Evolutionary conservation across 352 stramenopile species (phyloP).

Genomic region (Phytophthora sojae): DNA sequence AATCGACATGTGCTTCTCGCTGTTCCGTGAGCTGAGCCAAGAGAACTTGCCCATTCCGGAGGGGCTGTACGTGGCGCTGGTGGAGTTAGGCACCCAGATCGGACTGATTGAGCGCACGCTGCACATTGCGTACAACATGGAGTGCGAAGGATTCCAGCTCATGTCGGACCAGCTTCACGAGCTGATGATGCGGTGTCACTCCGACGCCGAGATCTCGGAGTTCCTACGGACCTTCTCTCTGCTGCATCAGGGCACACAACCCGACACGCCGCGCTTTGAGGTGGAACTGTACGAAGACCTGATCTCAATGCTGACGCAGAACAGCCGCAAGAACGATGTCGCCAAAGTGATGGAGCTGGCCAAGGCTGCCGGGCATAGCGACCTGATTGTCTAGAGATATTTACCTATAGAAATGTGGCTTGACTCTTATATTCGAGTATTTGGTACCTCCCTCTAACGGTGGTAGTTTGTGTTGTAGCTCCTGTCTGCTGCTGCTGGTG

Average conservation of each 20-base stretch:
- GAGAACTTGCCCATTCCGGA: conserved; percentile 54
- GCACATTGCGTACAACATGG: conserved; percentile 85
- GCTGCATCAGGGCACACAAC: conserved; percentile 60
- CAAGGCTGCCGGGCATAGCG: conserved; percentile 29
- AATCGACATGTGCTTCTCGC: conserved; percentile 78
- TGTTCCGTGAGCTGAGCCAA: conserved; percentile 62
- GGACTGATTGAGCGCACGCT: conserved; percentile 76
- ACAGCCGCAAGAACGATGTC: conserved; percentile 55
- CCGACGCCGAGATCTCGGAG: conserved; percentile 56
- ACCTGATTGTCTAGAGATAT: conserved; percentile 34
- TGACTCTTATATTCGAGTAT: conserved; percentile 23
- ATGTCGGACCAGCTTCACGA: conserved; percentile 56
- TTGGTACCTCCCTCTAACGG: conserved; percentile 7
- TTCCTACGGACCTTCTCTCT: conserved; percentile 72
- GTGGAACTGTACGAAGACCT: conserved; percentile 67
- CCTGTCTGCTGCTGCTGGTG: neutral
- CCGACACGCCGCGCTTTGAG: conserved; percentile 52
- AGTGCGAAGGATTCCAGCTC: conserved; percentile 75
- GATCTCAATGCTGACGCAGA: conserved; percentile 49
- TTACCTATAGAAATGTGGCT: conserved; percentile 35
- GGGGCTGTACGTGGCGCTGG: conserved; percentile 66
- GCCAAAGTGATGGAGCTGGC: conserved; percentile 55
- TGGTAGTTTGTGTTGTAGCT: neutral
- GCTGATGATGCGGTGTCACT: conserved; percentile 57
- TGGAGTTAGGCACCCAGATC: conserved; percentile 62